Percentiles rank a stretch among this genome's conserved stretches.
Conservation (phyloP, 2,329 filamentous ascomycete species). For the Arachnomyces sp. region DNA sequence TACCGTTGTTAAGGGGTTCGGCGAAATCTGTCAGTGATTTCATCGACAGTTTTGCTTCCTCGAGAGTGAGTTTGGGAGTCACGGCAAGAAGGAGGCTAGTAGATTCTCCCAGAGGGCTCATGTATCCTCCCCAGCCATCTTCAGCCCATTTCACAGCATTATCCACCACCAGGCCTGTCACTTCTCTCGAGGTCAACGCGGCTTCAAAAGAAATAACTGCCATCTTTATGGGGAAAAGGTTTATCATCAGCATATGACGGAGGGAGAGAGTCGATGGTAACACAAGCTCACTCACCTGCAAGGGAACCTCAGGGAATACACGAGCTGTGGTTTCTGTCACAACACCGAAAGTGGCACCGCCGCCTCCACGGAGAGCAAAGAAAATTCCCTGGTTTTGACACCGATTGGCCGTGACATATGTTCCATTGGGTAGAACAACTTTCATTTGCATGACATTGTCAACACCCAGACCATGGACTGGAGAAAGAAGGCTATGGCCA, state of each 20-base stretch:
- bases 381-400: slow-evolving; percentile 16
- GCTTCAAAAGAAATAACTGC: slow-evolving; percentile 5
- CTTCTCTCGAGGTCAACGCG: background rate
- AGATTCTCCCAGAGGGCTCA: slow-evolving; percentile 2
- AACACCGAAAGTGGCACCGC: no score
- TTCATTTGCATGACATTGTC: slow-evolving; percentile 14
- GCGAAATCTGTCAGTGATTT: slow-evolving; percentile 5
- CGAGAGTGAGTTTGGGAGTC: slow-evolving; percentile 4
- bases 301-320: slow-evolving; percentile 12
- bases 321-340: slow-evolving; percentile 13
- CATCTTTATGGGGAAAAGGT: slow-evolving; percentile 4
- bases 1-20: slow-evolving; percentile 3
- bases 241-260: slow-evolving; percentile 1
- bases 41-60: slow-evolving; percentile 4
- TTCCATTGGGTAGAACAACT: slow-evolving; percentile 12
- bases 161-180: slow-evolving; percentile 9
- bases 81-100: slow-evolving; percentile 3
- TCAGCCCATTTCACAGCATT: slow-evolving; percentile 14
- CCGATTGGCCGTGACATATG: slow-evolving; percentile 11
- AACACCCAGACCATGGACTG: slow-evolving; percentile 9
- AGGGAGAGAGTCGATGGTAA: slow-evolving; percentile 4
- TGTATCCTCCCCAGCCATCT: slow-evolving; percentile 17
- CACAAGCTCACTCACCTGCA: slow-evolving; percentile 7
- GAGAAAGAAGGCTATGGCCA: slow-evolving; percentile 12
- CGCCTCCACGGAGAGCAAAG: slow-evolving; percentile 14